Conservation (phyloP, 1,139 yeast genomes). For the Hemisphaericaspora xylofermentans region DNA sequence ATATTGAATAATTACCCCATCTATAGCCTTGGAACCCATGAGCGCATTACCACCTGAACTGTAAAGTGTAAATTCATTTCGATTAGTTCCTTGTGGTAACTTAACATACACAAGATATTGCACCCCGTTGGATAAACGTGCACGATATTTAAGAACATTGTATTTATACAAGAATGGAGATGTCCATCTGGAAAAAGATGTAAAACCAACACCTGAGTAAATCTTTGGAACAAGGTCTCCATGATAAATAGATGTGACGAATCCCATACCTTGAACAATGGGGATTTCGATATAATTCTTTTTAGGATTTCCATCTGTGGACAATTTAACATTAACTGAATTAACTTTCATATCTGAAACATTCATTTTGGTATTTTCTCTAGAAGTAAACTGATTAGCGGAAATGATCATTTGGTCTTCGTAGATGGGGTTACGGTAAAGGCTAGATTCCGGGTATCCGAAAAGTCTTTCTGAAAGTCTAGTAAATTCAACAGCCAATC, state of each 20-base stretch:
- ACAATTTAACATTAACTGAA: slow-evolving; percentile 53
- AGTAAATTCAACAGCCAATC: slow-evolving; percentile 69
- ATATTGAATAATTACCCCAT: slow-evolving; percentile 60
- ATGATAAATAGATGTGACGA: slow-evolving; percentile 61
- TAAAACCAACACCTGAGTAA: slow-evolving; percentile 53
- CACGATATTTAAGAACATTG: slow-evolving; percentile 61
- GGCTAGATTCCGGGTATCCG: slow-evolving; percentile 53
- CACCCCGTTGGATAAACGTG: slow-evolving; percentile 47
- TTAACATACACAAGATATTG: slow-evolving; percentile 62
- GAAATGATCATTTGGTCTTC: slow-evolving; percentile 54
- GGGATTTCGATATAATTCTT: slow-evolving; percentile 39
- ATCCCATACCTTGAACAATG: slow-evolving; percentile 74
- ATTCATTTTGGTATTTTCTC: slow-evolving; percentile 32
- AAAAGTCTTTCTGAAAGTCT: slow-evolving; percentile 55
- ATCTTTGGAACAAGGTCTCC: slow-evolving; percentile 53
- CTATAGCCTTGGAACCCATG: slow-evolving; percentile 44
- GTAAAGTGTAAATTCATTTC: slow-evolving; percentile 32
- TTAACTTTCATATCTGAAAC: slow-evolving; percentile 51
- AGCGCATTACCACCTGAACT: slow-evolving; percentile 38
- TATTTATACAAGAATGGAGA: slow-evolving; percentile 39
- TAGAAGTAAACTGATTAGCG: slow-evolving; percentile 44
- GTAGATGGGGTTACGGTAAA: slow-evolving; percentile 54
- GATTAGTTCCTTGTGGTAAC: slow-evolving; percentile 34
- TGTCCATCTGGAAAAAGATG: slow-evolving; percentile 43
- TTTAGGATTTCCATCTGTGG: slow-evolving; percentile 24